phyloP scores from a whole-genome alignment of 768 basidiomycete species.

The Leucocoprinus birnbaumii region DNA sequence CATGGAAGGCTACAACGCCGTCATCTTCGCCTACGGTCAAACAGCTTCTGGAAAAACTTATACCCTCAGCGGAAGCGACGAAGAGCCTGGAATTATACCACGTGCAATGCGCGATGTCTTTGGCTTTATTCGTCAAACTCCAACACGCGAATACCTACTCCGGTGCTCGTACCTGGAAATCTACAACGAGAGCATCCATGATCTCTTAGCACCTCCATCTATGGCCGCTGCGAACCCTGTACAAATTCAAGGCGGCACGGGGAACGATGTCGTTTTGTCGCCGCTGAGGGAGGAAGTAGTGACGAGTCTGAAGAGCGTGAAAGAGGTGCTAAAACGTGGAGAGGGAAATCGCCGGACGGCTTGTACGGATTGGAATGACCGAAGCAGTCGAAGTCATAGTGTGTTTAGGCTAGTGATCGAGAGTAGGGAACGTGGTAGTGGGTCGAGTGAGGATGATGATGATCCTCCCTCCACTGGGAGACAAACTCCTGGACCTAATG shows the following conservation, averaged over 20 bases:
- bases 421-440: slow-evolving; percentile 62
- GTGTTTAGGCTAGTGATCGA: slow-evolving; percentile 94
- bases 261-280: slow-evolving; percentile 58
- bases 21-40: slow-evolving; percentile 93
- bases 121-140: slow-evolving; percentile 71
- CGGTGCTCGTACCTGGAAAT: slow-evolving; percentile 97
- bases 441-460: slow-evolving; percentile 44
- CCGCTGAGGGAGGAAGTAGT: slow-evolving; percentile 92
- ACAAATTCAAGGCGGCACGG: slow-evolving; percentile 69
- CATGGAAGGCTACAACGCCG: slow-evolving; percentile 96
- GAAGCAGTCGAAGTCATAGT: slow-evolving; percentile 92
- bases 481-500: slow-evolving; percentile 33
- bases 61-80: slow-evolving; percentile 68
- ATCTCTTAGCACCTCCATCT: slow-evolving; percentile 74
- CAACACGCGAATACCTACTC: slow-evolving; percentile 86
- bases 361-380: slow-evolving; percentile 98
- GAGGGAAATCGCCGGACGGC: slow-evolving; percentile 88
- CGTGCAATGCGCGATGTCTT: slow-evolving; percentile 93
- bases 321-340: slow-evolving; percentile 81
- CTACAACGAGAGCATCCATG: slow-evolving; percentile 90
- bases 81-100: slow-evolving; percentile 93
- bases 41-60: slow-evolving; percentile 68
- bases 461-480: slow-evolving; percentile 39
- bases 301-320: slow-evolving; percentile 83
- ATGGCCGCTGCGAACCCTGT: slow-evolving; percentile 56